Evolutionary conservation across 1,139 yeast genomes (phyloP).

Genomic region (Scheffersomyces titani): DNA sequence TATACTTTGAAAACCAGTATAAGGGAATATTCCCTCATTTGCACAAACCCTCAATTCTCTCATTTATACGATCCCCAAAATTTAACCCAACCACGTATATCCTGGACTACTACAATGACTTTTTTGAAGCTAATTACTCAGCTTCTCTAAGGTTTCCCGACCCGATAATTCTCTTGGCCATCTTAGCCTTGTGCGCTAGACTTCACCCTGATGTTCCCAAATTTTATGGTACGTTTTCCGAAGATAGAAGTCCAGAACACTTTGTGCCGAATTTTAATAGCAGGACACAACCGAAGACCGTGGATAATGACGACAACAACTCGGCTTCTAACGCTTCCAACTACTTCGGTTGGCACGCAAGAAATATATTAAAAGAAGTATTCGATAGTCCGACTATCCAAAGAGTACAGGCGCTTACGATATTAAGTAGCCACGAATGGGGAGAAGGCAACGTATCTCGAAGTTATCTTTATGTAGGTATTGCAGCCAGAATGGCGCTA

Average conservation of each 20-base stretch:
- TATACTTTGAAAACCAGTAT: constrained; percentile 35
- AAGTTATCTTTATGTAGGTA: constrained; percentile 37
- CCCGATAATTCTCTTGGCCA: constrained; percentile 33
- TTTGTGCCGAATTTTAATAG: constrained; percentile 21
- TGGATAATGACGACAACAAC: constrained; percentile 5
- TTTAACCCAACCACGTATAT: constrained; percentile 31
- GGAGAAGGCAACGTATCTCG: constrained; percentile 41
- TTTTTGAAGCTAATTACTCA: constrained; percentile 13
- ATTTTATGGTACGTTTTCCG: constrained; percentile 32
- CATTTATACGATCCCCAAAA: constrained; percentile 24
- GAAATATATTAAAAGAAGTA: constrained; percentile 26
- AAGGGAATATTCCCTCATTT: constrained; percentile 35
- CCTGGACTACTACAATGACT: constrained; percentile 17
- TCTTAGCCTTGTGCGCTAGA: constrained; percentile 36
- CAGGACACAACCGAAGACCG: not conserved
- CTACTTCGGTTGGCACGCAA: constrained; percentile 42
- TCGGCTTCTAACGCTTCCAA: constrained; percentile 32
- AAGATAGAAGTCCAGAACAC: constrained; percentile 22
- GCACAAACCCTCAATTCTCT: constrained; percentile 31
- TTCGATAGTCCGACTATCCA: constrained; percentile 41
- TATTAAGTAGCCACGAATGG: constrained; percentile 44
- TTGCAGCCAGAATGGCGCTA: constrained; percentile 43
- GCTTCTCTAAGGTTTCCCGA: constrained; percentile 24
- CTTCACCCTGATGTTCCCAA: constrained; percentile 30
- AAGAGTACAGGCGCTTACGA: constrained; percentile 35